Base-by-base conservation (phyloP, 2,329 filamentous ascomycete genomes). In the Colletotrichum filicis region DNA sequence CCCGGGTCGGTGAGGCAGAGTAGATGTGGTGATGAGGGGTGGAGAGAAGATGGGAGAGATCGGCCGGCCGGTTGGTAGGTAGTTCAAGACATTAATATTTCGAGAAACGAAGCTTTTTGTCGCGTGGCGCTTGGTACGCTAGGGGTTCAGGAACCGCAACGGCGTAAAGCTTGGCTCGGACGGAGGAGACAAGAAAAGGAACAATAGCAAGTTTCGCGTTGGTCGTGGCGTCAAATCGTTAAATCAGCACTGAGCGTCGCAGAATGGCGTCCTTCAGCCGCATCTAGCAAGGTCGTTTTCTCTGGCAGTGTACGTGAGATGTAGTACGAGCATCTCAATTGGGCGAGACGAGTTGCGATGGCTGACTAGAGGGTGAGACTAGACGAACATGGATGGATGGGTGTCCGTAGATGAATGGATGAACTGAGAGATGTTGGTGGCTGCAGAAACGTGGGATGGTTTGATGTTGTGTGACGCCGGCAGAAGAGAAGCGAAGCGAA, bases 221-320 rank as follows among this genome's bases (percentile, higher is more conserved):
- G 19, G 28, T 66, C 22, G 71, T 66, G 66, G 66, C 71, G 71
- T 59, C 53, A 14, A 49, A 53, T 19, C 53, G 55, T 53, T 16
- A 32, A 46, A 65, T 55, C 61, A 66, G 67, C 67, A 28, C 56
- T 35, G 24, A 14, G 42, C 24, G 61, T 56, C 26, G 12, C 26
- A 26, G 28, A 32, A 69, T 55, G 30, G 35, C 53, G 46, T 55
- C 22, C 28, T 49, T 61, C 70, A 73, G 66, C 70, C 61, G 70
- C 66, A 70, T 65, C 53, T 64, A 58, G 42, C 22, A 63, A 35
- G 59, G 60, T 32, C 52, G 56, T 11, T 42, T 22, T 63, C 19
- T 52, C 32, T 28, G 22, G 46, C 46, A 52, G 32, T 35, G 52
- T 6, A 53, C 37, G 19, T 24, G 32, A 14, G 24, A n/a, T n/a